Conservation (phyloP, 306 rosid genomes). For the Rubus idaeus region DNA sequence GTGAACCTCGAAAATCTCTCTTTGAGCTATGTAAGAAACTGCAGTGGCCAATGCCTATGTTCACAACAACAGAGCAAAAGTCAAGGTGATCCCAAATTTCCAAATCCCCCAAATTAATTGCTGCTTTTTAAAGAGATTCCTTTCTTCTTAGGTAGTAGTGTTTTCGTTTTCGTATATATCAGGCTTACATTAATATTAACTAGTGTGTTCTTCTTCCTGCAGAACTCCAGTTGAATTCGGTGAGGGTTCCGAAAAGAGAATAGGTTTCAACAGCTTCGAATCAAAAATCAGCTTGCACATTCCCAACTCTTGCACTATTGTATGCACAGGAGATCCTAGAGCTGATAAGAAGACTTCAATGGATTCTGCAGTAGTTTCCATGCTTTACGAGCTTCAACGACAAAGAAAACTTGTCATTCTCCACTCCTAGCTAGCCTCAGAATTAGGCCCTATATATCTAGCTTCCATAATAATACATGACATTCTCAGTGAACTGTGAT, state of each 20-base stretch:
- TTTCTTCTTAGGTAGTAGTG: background rate
- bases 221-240: constrained; percentile 54
- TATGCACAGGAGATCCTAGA: constrained; percentile 70
- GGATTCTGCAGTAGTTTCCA: constrained; percentile 65
- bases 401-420: constrained; percentile 47
- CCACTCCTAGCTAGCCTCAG: too few species aligned
- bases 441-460: too few species aligned
- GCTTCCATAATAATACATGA: too few species aligned
- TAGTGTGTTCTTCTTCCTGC: constrained; percentile 22
- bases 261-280: constrained; percentile 46
- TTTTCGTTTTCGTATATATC: background rate
- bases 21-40: constrained; percentile 60
- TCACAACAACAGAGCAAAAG: constrained; percentile 48
- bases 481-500: too few species aligned
- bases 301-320: constrained; percentile 48
- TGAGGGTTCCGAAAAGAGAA: constrained; percentile 50
- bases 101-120: too few species aligned
- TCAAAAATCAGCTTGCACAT: constrained; percentile 56
- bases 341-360: constrained; percentile 75
- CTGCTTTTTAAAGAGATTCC: background rate
- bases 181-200: constrained; percentile 8
- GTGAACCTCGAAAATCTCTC: constrained; percentile 69
- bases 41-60: constrained; percentile 83
- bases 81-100: constrained; percentile 46
- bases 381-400: constrained; percentile 61